Conservation (phyloP, 305 asterid species). For the Ruellia speciosa region DNA sequence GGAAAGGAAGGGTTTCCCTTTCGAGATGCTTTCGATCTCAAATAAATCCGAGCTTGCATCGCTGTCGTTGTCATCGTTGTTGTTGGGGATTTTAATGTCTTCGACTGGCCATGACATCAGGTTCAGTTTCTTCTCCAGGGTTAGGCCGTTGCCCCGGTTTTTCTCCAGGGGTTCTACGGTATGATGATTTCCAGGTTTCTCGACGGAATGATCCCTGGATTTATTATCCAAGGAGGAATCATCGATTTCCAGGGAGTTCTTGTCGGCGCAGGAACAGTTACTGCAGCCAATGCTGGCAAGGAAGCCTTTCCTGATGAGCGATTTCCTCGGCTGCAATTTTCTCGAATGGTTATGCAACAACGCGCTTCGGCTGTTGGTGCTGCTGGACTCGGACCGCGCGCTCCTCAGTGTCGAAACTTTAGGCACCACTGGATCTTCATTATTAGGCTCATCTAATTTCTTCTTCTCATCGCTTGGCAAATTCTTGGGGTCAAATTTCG, state of each 20-base stretch:
- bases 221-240: conserved; percentile 12
- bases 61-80: conserved; percentile 27
- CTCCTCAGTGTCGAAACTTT: conserved; percentile 19
- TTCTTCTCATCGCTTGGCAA: neutral
- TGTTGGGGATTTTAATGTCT: neutral
- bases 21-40: conserved; percentile 76
- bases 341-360: conserved; percentile 31
- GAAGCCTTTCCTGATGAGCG: conserved; percentile 36
- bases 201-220: conserved; percentile 10
- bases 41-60: conserved; percentile 85
- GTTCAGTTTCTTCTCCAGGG: conserved; percentile 18
- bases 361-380: conserved; percentile 55
- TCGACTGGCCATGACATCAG: neutral
- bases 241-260: conserved; percentile 40
- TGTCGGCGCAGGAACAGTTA: conserved; percentile 45
- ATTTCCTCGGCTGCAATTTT: conserved; percentile 29
- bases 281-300: conserved; percentile 55
- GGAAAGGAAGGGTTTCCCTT: conserved; percentile 30
- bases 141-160: neutral
- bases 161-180: too few species aligned
- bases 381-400: conserved; percentile 57
- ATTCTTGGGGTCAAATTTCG: conserved; percentile 11
- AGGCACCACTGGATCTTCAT: conserved; percentile 20
- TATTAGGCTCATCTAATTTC: conserved; percentile 7
- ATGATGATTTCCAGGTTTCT: conserved; percentile 11